These are phyloP conservation scores for Fusarium bulbicola DNA, from an alignment of 2,329 filamentous ascomycete genomes.

Conservation along the genomic window DNA sequence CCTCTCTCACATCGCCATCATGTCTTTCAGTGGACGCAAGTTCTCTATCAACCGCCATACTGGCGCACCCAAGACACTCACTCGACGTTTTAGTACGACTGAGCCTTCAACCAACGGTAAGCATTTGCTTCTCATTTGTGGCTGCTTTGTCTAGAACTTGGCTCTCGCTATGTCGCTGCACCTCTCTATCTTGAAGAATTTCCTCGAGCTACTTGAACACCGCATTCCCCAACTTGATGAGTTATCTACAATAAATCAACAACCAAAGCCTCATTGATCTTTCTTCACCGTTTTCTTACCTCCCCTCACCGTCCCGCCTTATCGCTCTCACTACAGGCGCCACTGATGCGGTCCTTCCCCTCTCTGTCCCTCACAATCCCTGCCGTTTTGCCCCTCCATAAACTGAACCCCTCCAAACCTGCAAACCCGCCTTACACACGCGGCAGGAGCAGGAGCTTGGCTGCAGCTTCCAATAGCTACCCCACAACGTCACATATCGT, in stretches of 20 bases:
- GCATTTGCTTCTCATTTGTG: background rate
- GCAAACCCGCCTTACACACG: constrained; percentile 23
- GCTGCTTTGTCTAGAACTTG: background rate
- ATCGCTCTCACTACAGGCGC: constrained; percentile 15
- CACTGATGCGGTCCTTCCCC: constrained; percentile 23
- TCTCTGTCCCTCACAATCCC: constrained; percentile 8
- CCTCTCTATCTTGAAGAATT: background rate
- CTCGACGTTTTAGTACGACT: constrained; percentile 66
- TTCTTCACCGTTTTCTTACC: constrained; percentile 29
- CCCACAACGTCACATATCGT: constrained; percentile 20
- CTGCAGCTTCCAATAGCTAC: background rate
- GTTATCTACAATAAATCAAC: background rate
- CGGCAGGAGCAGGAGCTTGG: constrained; percentile 6
- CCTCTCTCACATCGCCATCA: constrained; percentile 41
- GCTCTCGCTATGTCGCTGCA: background rate
- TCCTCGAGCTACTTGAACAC: background rate
- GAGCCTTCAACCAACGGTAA: constrained; percentile 67
- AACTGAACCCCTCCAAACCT: constrained; percentile 29
- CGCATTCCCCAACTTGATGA: background rate
- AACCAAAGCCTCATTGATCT: constrained; percentile 8
- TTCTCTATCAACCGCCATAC: constrained; percentile 75
- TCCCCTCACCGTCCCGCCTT: constrained; percentile 37
- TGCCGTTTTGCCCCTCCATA: constrained; percentile 19
- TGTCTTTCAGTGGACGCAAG: constrained; percentile 65
- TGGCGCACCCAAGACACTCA: constrained; percentile 63